phyloP scores from a whole-genome alignment of 257 asterid species.

The Solanum chmielewskii region DNA sequence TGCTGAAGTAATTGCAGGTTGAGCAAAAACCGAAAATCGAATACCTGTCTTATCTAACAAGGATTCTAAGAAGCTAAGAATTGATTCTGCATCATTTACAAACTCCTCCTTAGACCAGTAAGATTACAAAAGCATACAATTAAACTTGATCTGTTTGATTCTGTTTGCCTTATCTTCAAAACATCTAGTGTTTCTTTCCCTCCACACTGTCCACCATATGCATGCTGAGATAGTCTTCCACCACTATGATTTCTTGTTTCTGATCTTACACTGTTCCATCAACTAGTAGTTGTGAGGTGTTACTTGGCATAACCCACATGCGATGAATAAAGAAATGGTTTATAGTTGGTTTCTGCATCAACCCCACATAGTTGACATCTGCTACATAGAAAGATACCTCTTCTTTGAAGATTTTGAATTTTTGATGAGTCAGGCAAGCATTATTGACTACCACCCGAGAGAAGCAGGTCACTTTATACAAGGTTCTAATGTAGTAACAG shows the following conservation, averaged over 20 bases:
- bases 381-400: not conserved
- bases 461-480: not conserved
- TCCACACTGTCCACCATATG: not conserved
- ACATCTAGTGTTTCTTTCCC: not conserved
- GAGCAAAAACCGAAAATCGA: not conserved
- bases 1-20: not conserved
- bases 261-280: not conserved
- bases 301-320: not conserved
- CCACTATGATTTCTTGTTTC: not conserved
- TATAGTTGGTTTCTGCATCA: not conserved
- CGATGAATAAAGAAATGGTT: not conserved
- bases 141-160: not conserved
- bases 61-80: not conserved
- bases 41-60: not conserved
- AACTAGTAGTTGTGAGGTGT: not conserved
- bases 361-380: not conserved
- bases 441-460: not conserved
- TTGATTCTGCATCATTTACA: not conserved
- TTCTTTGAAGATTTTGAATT: not conserved
- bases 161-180: not conserved
- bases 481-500: not conserved
- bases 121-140: not conserved
- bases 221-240: not conserved
- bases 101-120: not conserved
- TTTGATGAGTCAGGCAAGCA: no score